Base-by-base conservation (phyloP, 768 basidiomycete species). In the Termitomyces sp. region DNA sequence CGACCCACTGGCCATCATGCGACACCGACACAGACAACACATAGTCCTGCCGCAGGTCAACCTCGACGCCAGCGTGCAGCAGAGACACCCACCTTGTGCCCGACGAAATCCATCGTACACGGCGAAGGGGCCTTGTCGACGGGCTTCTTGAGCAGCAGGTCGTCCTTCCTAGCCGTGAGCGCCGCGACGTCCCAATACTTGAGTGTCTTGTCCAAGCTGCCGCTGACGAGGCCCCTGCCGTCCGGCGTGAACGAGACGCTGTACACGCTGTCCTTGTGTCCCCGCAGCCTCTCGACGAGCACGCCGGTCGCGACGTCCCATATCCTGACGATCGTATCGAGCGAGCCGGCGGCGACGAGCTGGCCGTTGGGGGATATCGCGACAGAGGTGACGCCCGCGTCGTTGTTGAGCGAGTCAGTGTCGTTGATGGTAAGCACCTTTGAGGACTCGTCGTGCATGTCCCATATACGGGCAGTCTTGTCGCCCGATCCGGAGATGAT, bases 1-100 rank as follows among this genome's bases (percentile, higher is more conserved):
- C 95, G 64, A 98, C 88, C 91, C 94, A 84, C 63, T 91, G 85
- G 2, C 92, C 93, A 69, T 98, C 95, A 61, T 93, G 90, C 41
- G 92, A 93, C 36, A 95, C 91, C 16, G 71, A 78, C 4, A 83
- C 80, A 3, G 79, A 80, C 12, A 83, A 70, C 18, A 83, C 81
- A 63, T 82, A 82, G 63, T 82, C 80, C 75, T 96, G 35, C 32
- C 5, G 8, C 32, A 8, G 32, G 23, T 23, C 23, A 23, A 2
- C 23, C 23, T 23, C 23, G 23, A 23, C 23, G 23, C 23, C 23
- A 23, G 23, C 23, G 23, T 23, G 23, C 23, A 23, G 23, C 23
- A 2, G 6, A 5, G 1, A 33, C 5, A 35, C 35, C 8, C 9
- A 72, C 93, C 88, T 94, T 95, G 73, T 96, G 95, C 8, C 95